Percentiles rank a stretch among this genome's conserved stretches.
These are phyloP conservation scores for Macroventuria anomochaeta DNA, from an alignment of 2,329 filamentous ascomycete species.

Conservation along the genomic window DNA sequence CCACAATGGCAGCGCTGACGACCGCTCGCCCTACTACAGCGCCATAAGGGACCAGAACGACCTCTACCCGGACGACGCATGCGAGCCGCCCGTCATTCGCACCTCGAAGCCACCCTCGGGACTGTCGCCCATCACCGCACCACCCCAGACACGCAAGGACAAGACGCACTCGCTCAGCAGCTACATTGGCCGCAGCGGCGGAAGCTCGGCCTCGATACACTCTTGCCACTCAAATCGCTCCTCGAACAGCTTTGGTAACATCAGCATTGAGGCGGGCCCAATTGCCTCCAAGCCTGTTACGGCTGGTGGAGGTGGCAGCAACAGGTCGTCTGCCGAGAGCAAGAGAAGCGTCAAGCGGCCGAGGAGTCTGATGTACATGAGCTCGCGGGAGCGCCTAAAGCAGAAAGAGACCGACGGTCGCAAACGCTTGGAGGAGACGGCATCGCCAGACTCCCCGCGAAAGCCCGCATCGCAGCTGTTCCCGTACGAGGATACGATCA, in stretches of 20 bases:
- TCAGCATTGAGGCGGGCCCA: constrained; percentile 48
- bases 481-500: constrained; percentile 47
- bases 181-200: constrained; percentile 58
- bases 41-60: constrained; percentile 58
- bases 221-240: constrained; percentile 45
- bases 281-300: constrained; percentile 34
- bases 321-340: constrained; percentile 44
- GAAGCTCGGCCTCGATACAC: constrained; percentile 46
- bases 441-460: constrained; percentile 33
- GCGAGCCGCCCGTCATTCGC: constrained; percentile 73
- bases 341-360: constrained; percentile 47
- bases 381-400: constrained; percentile 70
- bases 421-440: constrained; percentile 58
- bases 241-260: constrained; percentile 49
- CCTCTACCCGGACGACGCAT: constrained; percentile 62
- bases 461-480: constrained; percentile 36
- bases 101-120: constrained; percentile 83
- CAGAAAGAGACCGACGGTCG: constrained; percentile 66
- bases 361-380: constrained; percentile 74
- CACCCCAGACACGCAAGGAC: constrained; percentile 48
- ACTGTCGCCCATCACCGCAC: constrained; percentile 72
- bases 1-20: constrained; percentile 66
- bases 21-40: constrained; percentile 71
- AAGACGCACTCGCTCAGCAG: constrained; percentile 61
- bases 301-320: constrained; percentile 27